A percentile compares a stretch with the other conserved stretches of the same genome.
These are phyloP conservation scores for Hyphopichia burtonii DNA, from an alignment of 1,139 yeast genomes.

Conservation along the genomic window DNA sequence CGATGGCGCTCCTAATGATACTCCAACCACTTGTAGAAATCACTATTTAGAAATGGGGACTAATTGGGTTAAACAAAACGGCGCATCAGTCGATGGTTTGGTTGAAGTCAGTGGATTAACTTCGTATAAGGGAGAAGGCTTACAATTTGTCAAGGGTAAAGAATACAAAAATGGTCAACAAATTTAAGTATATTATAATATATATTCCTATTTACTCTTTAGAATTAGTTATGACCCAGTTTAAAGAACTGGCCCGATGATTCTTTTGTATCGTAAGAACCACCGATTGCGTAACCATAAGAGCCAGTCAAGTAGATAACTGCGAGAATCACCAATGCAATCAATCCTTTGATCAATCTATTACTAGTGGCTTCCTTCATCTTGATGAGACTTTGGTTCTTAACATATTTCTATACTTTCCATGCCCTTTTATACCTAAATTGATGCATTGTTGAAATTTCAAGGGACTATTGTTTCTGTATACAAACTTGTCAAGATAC, in stretches of 20 bases:
- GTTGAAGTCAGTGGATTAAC: conserved; percentile 81
- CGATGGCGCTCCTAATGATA: conserved; percentile 75
- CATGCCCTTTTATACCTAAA: too few relatives aligned
- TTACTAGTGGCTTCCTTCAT: too few relatives aligned
- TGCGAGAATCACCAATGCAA: conserved; percentile 2
- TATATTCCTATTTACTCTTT: too few relatives aligned
- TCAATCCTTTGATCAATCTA: too few relatives aligned
- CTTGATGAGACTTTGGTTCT: too few relatives aligned
- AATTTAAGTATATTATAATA: conserved; percentile 22
- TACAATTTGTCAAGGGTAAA: conserved; percentile 58
- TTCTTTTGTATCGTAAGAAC: conserved; percentile 1
- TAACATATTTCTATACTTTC: too few relatives aligned
- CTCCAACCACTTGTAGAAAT: conserved; percentile 76
- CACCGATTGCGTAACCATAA: conserved; percentile 6
- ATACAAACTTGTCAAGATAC: too few relatives aligned
- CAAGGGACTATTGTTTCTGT: too few relatives aligned
- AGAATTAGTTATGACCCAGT: conserved; percentile 1
- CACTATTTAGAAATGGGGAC: conserved; percentile 70
- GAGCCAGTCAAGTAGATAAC: conserved; percentile 6
- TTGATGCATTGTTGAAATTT: too few relatives aligned
- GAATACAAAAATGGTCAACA: conserved; percentile 42
- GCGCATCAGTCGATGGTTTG: conserved; percentile 56
- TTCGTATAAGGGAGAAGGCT: conserved; percentile 84
- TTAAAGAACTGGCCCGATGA: conserved; percentile 1
- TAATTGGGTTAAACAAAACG: conserved; percentile 70